Evolutionary conservation across 2,329 filamentous ascomycete species (phyloP).

Genomic region (Fusarium guadeloupense): DNA sequence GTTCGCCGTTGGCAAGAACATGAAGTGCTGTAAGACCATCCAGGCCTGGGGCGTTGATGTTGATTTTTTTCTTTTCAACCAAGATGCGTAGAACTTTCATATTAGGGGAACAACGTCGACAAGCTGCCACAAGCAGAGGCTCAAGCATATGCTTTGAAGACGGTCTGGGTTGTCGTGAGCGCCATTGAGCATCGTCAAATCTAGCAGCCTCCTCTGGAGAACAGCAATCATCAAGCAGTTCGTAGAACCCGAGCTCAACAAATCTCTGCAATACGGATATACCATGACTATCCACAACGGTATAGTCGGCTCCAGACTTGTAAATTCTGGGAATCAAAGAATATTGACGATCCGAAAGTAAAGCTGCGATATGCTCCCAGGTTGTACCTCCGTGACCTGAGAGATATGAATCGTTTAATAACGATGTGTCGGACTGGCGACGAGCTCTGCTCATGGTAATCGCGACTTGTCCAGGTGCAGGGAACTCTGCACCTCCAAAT

Average conservation of each 20-base stretch:
- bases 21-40: slow-evolving; percentile 10
- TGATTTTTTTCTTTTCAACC: slow-evolving; percentile 24
- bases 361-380: slow-evolving; percentile 6
- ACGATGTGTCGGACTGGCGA: slow-evolving; percentile 9
- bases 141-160: background rate
- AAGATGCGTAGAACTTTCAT: slow-evolving; percentile 29
- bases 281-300: background rate
- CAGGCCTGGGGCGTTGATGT: background rate
- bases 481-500: background rate
- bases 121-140: slow-evolving; percentile 13
- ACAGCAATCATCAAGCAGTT: slow-evolving; percentile 25
- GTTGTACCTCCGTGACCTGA: background rate
- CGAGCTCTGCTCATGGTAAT: slow-evolving; percentile 17
- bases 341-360: slow-evolving; percentile 15
- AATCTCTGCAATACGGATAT: slow-evolving; percentile 10
- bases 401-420: slow-evolving; percentile 2
- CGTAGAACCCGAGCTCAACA: slow-evolving; percentile 10
- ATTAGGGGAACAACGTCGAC: slow-evolving; percentile 16
- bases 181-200: slow-evolving; percentile 3
- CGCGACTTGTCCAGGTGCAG: background rate
- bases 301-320: slow-evolving; percentile 22
- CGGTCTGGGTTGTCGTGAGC: background rate
- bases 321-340: slow-evolving; percentile 12
- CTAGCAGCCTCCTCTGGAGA: slow-evolving; percentile 5
- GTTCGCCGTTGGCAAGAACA: background rate